phyloP scores from a whole-genome alignment of 2,329 filamentous ascomycete species.

The Beauveria bassiana region DNA sequence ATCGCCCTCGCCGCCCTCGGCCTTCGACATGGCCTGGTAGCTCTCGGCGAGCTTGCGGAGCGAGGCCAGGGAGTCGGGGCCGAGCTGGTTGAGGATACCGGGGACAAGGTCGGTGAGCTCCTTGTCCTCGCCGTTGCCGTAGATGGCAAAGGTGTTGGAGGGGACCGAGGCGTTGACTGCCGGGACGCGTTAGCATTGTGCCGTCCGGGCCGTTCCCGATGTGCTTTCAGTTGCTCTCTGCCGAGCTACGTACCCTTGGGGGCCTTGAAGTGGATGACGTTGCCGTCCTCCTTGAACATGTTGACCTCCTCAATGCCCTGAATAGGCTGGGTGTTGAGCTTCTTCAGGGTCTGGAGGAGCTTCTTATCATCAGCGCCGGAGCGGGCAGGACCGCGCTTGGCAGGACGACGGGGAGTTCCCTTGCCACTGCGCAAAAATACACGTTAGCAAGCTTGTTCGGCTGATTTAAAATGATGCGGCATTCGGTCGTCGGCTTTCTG shows the following conservation, averaged over 20 bases:
- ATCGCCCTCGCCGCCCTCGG: slow-evolving; percentile 69
- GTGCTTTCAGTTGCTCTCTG: not conserved
- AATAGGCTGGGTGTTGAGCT: slow-evolving; percentile 99
- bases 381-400: slow-evolving; percentile 94
- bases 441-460: slow-evolving; percentile 22
- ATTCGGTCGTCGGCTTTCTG: not conserved
- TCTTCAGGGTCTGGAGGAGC: slow-evolving; percentile 94
- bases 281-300: slow-evolving; percentile 99
- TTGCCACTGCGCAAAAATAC: slow-evolving; percentile 60
- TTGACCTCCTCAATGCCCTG: slow-evolving; percentile 99
- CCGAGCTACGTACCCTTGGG: slow-evolving; percentile 71
- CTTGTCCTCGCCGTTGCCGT: slow-evolving; percentile 98
- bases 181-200: slow-evolving; percentile 10
- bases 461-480: slow-evolving; percentile 8
- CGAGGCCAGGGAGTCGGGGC: slow-evolving; percentile 93
- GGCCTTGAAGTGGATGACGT: slow-evolving; percentile 98
- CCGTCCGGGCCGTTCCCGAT: not conserved
- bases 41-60: slow-evolving; percentile 98
- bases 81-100: slow-evolving; percentile 98
- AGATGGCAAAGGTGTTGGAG: slow-evolving; percentile 99
- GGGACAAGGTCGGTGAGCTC: slow-evolving; percentile 99
- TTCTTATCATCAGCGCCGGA: slow-evolving; percentile 98
- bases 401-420: slow-evolving; percentile 93
- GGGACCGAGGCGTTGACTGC: slow-evolving; percentile 93
- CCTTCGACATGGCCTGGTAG: slow-evolving; percentile 99